Evolutionary conservation across 176 grass and related monocot genomes (phyloP).

Genomic region (Chrysopogon serrulatus): DNA sequence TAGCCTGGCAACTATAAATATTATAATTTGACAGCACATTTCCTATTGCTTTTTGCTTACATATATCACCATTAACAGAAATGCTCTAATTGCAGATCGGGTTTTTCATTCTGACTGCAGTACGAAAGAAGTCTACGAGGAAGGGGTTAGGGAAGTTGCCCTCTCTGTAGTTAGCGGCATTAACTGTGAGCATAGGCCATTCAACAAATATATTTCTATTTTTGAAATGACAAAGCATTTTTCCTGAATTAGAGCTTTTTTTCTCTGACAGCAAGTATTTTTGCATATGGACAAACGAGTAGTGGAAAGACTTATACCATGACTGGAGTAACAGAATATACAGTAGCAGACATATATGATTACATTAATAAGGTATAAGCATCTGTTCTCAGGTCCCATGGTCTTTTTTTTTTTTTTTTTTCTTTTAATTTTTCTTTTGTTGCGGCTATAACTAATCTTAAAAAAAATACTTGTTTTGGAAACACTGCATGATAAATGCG

Average conservation of each 20-base stretch:
- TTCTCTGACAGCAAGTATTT: conserved; percentile 77
- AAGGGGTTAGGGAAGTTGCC: conserved; percentile 88
- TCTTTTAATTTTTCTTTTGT: conserved; percentile 3
- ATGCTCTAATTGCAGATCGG: conserved; percentile 49
- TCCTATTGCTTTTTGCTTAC: background rate
- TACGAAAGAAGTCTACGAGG: conserved; percentile 83
- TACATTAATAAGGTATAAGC: conserved; percentile 75
- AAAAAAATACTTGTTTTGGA: background rate
- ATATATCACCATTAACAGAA: conserved; percentile 9
- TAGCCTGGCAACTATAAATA: conserved; percentile 15
- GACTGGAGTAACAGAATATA: conserved; percentile 90
- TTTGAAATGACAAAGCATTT: background rate
- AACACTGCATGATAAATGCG: too few relatives aligned
- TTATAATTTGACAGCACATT: background rate
- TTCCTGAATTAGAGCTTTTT: conserved; percentile 15
- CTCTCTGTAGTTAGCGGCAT: conserved; percentile 92
- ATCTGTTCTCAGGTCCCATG: conserved; percentile 5
- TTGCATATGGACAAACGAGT: conserved; percentile 97
- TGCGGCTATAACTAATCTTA: background rate
- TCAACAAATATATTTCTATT: background rate
- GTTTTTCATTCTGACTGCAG: conserved; percentile 76
- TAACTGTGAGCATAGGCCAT: conserved; percentile 69
- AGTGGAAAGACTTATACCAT: conserved; percentile 99
- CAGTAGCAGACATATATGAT: conserved; percentile 95
- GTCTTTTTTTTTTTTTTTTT: background rate